Evolutionary conservation across 129 eudicot genomes (phyloP).

Genomic region (Logfia minima): DNA sequence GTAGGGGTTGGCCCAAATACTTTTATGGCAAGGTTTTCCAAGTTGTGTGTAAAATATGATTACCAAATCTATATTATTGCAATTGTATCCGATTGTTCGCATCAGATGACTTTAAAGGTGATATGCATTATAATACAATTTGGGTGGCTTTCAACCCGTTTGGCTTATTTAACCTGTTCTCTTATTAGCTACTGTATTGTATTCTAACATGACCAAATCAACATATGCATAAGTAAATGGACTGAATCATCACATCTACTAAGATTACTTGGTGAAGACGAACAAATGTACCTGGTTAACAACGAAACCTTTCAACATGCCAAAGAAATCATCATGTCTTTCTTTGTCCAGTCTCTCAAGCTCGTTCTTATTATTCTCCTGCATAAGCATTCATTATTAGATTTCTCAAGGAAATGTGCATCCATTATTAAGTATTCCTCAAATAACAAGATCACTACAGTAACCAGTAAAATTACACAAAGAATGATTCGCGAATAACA

Average conservation of each 20-base stretch:
- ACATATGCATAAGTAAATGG: neutral
- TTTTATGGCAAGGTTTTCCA: neutral
- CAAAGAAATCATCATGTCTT: conserved; percentile 73
- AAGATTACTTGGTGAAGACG: conserved; percentile 2
- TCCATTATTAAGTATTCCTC: conserved; percentile 13
- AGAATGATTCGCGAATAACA: no score
- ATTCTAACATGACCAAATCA: neutral
- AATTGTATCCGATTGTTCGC: neutral
- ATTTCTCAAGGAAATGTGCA: conserved; percentile 5
- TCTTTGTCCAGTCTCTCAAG: conserved; percentile 80
- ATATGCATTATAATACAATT: neutral
- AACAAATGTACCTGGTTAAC: conserved; percentile 40
- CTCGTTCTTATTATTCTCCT: conserved; percentile 86
- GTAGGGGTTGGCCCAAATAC: neutral
- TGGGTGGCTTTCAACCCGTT: neutral
- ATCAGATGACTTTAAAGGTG: neutral
- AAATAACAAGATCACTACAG: neutral
- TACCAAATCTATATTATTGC: neutral
- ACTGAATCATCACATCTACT: neutral
- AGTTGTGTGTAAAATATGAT: neutral
- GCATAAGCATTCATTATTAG: conserved; percentile 33
- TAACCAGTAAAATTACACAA: neutral
- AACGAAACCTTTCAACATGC: conserved; percentile 88
- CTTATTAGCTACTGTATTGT: neutral
- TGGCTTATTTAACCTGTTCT: neutral